Evolutionary conservation across 768 basidiomycete species (phyloP), one percentile per base, ranked within the genome.

Genomic region (Austroboletus festivus): DNA sequence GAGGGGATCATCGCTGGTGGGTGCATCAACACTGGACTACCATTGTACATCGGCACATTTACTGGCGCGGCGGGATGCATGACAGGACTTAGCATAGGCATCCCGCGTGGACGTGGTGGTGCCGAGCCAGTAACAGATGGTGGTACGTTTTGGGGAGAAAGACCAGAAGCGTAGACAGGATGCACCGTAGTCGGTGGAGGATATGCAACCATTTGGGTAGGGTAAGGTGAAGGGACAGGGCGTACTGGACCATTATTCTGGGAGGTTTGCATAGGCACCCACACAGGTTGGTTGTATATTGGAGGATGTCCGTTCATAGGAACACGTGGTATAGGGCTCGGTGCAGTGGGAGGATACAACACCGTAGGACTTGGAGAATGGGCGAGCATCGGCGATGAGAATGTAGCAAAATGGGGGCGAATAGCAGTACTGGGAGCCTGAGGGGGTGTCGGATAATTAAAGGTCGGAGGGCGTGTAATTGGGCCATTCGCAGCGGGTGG

Each of bases 31-130:
- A 82, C 80, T 11, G 87, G 86, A 59, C 85, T 88, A 31, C 76
- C 68, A 5, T 73, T 75, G 63, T 87, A 89, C 78, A 88, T 82
- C 15, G 74, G 62, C 42, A 65, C 50, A 41, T 60, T 68, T 7
- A 57, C 60, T 44, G 76, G 68, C 20, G 71, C 69, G n/a, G 80
- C 76, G 62, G 78, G 78, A 28, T 78, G 68, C 70, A 86, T 74
- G n/a, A 77, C 78, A n/a, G 88, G 88, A 61, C 86, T 89, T 68
- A 89, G 78, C 64, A 85, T 68, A 13, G 78, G 66, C 68, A 86
- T 69, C 44, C 71, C 74, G 21, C 80, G 81, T 19, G 76, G 76
- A 42, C 81, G 70, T 24, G 57, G 62, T 28, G 64, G 71, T 6
- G 59, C 60, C 24, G 60, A 53, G 12, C 70, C 68, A 45, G 64